Evolutionary conservation across 176 grass and related monocot species (phyloP), one percentile per base, ranked within the genome.

Genomic region (Areca catechu): DNA sequence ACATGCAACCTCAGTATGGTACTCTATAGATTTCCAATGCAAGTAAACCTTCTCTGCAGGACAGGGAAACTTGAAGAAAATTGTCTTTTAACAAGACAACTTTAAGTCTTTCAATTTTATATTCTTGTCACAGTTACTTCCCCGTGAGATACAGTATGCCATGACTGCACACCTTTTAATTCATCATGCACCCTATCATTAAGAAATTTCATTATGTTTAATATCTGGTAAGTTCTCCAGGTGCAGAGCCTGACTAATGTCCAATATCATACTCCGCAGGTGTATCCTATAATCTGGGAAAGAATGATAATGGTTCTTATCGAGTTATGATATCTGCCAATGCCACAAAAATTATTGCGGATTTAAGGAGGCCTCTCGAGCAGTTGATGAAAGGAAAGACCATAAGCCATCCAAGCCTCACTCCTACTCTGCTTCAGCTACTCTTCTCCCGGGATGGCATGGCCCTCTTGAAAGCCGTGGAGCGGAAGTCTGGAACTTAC

Each of bases 271-370:
- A 22, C 20, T 51, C 9, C 3, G 66, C 63, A 97, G 92, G 86
- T 19, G 83, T 91, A 15, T 72, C 78, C 10, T 97, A 88, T 79
- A 88, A 75, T 72, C 55, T 85, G 21, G 86, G 88, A 58, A 79
- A 79, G 75, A 91, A 67, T 15, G 86, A 87, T 21, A 80, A 77
- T 22, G 83, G 80, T 22, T 71, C 52, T 68, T 84, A 66, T 61
- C 69, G 83, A 24, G 30, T 97, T 55, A 86, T 74, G 34, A 67
- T 97, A 29, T 76, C 75, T 25, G 86, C 86, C 58, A 88, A 88
- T 61, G 86, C 77, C 56, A 88, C 92, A 28, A 97, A 97, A 88
- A 90, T 72, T 24, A 91, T 97, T 65, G 80, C 87, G 74, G 92
- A 97, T 85, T 58, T 97, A 62, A 75, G 92, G 69, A 70, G 79